Evolutionary conservation across 148 eudicot species (phyloP).

Genomic region (Polygonum aviculare): DNA sequence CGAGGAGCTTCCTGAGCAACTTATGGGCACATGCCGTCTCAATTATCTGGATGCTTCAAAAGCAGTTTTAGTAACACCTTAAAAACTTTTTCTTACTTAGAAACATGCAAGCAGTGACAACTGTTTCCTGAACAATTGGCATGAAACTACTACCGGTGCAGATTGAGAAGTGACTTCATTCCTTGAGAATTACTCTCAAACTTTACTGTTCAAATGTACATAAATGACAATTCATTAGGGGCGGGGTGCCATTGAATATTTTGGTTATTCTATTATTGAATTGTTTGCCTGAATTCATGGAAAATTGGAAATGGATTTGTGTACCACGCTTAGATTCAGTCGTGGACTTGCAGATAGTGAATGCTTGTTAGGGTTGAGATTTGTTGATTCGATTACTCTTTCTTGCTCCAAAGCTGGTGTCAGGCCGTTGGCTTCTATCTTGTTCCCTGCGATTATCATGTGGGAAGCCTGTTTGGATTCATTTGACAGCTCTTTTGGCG

Average conservation of each 20-base stretch:
- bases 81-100: background rate
- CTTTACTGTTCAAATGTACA: background rate
- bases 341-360: background rate
- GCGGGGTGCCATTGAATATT: background rate
- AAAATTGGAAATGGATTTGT: background rate
- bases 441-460: no score
- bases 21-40: constrained; percentile 63
- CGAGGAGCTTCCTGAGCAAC: constrained; percentile 62
- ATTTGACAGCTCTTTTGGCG: no score
- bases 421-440: no score
- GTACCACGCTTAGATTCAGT: background rate
- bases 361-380: background rate
- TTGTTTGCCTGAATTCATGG: background rate
- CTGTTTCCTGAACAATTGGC: background rate
- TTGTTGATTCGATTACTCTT: background rate
- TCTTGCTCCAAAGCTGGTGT: background rate
- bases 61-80: constrained; percentile 31
- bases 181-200: background rate
- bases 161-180: background rate
- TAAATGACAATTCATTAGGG: background rate
- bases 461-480: no score
- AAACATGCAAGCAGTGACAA: background rate
- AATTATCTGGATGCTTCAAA: constrained; percentile 55
- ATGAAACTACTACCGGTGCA: background rate
- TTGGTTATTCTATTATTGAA: background rate